Conservation (phyloP, 2,329 filamentous ascomycete species). For the Claviceps fusiformis region DNA sequence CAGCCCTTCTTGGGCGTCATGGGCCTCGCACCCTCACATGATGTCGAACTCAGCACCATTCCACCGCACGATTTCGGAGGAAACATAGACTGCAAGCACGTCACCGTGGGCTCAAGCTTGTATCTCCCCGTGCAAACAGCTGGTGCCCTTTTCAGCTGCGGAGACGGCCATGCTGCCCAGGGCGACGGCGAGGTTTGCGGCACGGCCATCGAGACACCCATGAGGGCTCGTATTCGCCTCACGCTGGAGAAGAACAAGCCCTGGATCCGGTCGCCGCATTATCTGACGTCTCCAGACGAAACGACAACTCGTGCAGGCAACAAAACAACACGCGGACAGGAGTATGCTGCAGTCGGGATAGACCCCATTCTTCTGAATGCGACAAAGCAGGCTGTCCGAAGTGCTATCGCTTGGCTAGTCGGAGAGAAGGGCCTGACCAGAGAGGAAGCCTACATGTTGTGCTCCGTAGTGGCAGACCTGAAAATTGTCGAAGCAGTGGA, state of each 20-base stretch:
- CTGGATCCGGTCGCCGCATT: slow-evolving; percentile 35
- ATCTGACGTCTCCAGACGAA: slow-evolving; percentile 21
- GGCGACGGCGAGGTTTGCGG: slow-evolving; percentile 42
- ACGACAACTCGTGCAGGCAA: slow-evolving; percentile 4
- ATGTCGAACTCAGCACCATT: slow-evolving; percentile 33
- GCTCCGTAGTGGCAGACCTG: slow-evolving; percentile 34
- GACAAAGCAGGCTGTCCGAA: slow-evolving; percentile 31
- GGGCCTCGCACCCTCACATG: slow-evolving; percentile 30
- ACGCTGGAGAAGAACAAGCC: slow-evolving; percentile 30
- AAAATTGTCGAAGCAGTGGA: slow-evolving; percentile 39
- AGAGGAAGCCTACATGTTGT: slow-evolving; percentile 38
- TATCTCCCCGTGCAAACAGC: slow-evolving; percentile 35
- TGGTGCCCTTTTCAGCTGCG: slow-evolving; percentile 39
- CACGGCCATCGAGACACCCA: slow-evolving; percentile 41
- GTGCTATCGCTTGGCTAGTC: slow-evolving; percentile 33
- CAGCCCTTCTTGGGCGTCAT: slow-evolving; percentile 39
- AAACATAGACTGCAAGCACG: slow-evolving; percentile 39
- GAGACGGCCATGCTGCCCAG: slow-evolving; percentile 40
- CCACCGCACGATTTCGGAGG: slow-evolving; percentile 37
- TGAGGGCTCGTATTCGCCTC: slow-evolving; percentile 34
- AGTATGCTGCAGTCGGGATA: slow-evolving; percentile 34
- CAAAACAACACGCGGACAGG: slow-evolving; percentile 14
- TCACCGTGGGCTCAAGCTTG: slow-evolving; percentile 31
- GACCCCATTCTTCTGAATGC: slow-evolving; percentile 33
- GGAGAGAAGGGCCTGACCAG: slow-evolving; percentile 29